Conservation (phyloP, 768 basidiomycete species). For the Leccinellum albellum region DNA sequence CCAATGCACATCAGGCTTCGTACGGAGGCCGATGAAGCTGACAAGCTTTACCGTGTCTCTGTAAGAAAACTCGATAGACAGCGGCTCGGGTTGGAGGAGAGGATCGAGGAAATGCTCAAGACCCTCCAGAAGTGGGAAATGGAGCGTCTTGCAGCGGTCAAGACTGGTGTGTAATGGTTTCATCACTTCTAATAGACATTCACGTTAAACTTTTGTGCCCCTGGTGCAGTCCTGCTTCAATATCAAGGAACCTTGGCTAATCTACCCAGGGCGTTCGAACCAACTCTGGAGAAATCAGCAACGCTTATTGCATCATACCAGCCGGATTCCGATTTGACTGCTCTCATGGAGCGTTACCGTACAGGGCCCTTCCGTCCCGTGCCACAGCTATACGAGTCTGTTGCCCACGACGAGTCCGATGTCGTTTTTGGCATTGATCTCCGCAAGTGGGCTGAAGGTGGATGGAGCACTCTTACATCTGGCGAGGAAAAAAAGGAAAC, state of each 20-base stretch:
- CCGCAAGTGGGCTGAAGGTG: slow-evolving; percentile 85
- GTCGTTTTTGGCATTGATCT: slow-evolving; percentile 91
- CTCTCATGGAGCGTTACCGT: slow-evolving; percentile 87
- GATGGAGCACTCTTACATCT: slow-evolving; percentile 56
- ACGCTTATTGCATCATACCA: slow-evolving; percentile 81
- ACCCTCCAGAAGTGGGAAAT: slow-evolving; percentile 79
- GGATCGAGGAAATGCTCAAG: slow-evolving; percentile 79
- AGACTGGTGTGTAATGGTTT: slow-evolving; percentile 55
- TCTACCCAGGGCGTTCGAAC: slow-evolving; percentile 63
- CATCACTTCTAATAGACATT: not conserved
- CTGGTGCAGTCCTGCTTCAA: slow-evolving; percentile 64
- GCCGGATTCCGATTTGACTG: slow-evolving; percentile 81
- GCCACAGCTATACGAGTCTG: slow-evolving; percentile 82
- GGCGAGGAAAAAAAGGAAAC: slow-evolving; percentile 58
- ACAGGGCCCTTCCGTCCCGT: slow-evolving; percentile 90
- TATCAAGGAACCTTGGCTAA: slow-evolving; percentile 79
- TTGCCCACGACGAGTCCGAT: slow-evolving; percentile 78
- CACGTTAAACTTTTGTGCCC: not conserved
- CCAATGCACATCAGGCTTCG: slow-evolving; percentile 68
- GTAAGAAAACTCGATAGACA: slow-evolving; percentile 83
- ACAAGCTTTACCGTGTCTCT: slow-evolving; percentile 72
- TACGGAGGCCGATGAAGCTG: slow-evolving; percentile 77
- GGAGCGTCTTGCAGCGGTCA: slow-evolving; percentile 78
- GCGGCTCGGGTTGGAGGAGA: slow-evolving; percentile 81
- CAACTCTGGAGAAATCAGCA: slow-evolving; percentile 63